Evolutionary conservation across 148 eudicot genomes (phyloP).

Genomic region (Vaccinium darrowii): DNA sequence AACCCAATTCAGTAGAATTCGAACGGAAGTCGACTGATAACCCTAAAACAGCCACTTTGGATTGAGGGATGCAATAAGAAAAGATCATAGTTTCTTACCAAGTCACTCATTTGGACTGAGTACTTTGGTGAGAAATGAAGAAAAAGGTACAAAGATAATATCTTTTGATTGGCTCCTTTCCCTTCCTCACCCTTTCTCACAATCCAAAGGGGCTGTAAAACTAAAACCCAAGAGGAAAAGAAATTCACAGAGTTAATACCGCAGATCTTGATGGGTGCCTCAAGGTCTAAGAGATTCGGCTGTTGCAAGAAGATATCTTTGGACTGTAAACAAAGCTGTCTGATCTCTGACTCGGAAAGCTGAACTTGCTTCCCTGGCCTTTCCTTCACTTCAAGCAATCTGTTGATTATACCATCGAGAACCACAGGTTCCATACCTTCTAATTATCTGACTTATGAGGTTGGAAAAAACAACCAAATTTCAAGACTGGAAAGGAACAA

Average conservation of each 20-base stretch:
- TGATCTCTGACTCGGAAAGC: slow-evolving; percentile 79
- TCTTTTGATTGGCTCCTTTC: neutral
- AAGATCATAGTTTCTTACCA: neutral
- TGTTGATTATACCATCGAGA: slow-evolving; percentile 61
- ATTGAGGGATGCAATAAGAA: neutral
- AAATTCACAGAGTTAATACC: slow-evolving; percentile 39
- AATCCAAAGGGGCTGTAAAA: neutral
- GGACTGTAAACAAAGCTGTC: slow-evolving; percentile 70
- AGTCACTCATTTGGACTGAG: neutral
- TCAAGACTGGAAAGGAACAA: neutral
- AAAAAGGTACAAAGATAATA: neutral
- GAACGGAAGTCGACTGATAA: neutral
- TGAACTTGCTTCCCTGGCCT: slow-evolving; percentile 81
- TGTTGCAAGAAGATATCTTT: slow-evolving; percentile 72
- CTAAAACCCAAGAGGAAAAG: neutral
- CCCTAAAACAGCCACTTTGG: neutral
- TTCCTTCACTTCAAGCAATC: slow-evolving; percentile 59
- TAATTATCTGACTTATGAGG: neutral
- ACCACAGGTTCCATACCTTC: slow-evolving; percentile 47
- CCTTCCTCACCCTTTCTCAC: neutral
- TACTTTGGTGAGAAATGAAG: neutral
- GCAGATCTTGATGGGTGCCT: slow-evolving; percentile 89
- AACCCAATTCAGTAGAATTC: neutral
- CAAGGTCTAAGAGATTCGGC: slow-evolving; percentile 80
- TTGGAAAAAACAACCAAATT: neutral